Base-by-base conservation (phyloP, 176 grass and related monocot species). In the Carex pumila region DNA sequence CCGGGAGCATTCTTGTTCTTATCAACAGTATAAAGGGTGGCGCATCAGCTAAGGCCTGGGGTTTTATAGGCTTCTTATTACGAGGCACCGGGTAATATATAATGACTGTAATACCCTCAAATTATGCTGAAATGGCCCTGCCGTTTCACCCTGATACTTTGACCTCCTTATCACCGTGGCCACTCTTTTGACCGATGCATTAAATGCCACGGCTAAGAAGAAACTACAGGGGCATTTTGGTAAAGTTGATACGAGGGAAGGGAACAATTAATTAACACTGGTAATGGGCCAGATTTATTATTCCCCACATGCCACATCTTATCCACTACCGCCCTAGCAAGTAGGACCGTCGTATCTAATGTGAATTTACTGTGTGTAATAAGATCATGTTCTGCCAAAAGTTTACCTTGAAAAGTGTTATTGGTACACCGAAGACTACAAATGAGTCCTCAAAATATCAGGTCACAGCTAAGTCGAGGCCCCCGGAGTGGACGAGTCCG, bases 221-320 rank as follows among this genome's bases (percentile, higher is more conserved):
- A 9, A 15, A 31, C 0, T 37, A 60, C 6, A 13, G 60, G 55
- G 52, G 2, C 10, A 80, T 39, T 36, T 60, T 36, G 8, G 78
- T 80, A 62, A 61, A 39, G 13, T 17, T 4, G 34, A 2, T 31
- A 34, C 4, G 1, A 41, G 19, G 13, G 73, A 7, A 79, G 6
- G 22, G 12, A 4, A 1, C 52, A 56, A 53, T 13, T 57, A 43
- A 4, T 49, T 73, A 41, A 47, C 25, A 68, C 84, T 73, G 45
- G 17, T 10, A 12, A 84, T 74, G 66, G 82, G 18, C 47, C 81
- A 13, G 81, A 25, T 12, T 79, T 79, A 79, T 73, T 68, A 68
- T 34, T 30, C 36, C 69, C 14, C 7, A 25, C 58, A 12, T 83
- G 36, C 14, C 7, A 25, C 58, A 12, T 83, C 83, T 49, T 62